Conservation (phyloP, 108 stramenopile species). For the Nitzschia sp. region DNA sequence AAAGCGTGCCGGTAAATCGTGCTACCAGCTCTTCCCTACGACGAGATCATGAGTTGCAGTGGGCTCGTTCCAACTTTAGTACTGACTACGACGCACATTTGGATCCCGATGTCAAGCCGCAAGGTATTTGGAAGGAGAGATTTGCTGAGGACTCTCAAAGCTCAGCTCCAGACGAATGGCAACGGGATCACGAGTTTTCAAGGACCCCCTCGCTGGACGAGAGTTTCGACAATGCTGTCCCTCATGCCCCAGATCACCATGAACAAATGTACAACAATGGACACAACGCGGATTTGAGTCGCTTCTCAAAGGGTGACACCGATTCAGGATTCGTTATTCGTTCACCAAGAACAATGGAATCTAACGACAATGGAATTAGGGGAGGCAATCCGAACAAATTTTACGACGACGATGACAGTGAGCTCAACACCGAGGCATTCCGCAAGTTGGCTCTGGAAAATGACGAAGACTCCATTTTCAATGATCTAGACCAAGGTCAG, state of each 20-base stretch:
- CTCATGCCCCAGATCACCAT: background rate
- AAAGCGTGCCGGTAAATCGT: constrained; percentile 2
- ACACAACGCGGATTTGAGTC: background rate
- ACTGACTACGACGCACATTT: constrained; percentile 2
- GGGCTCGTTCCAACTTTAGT: background rate
- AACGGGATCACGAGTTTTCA: background rate
- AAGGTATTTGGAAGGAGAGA: background rate
- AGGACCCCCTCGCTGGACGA: constrained; percentile 2
- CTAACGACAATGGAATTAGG: background rate
- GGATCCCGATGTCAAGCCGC: background rate
- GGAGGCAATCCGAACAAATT: background rate
- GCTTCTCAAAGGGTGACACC: background rate
- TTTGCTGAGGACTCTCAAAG: background rate
- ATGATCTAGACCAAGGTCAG: constrained; percentile 1
- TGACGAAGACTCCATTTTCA: constrained; percentile 14
- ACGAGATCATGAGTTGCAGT: background rate
- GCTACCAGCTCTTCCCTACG: background rate
- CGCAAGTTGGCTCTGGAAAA: constrained; percentile 3
- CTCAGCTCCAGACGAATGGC: background rate
- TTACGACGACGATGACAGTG: constrained; percentile 13
- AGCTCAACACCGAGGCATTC: constrained; percentile 14
- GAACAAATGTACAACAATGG: background rate
- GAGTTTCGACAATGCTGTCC: constrained; percentile 16
- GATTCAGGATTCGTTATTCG: background rate
- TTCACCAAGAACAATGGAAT: background rate